Percentiles rank a stretch among this genome's conserved stretches.
Evolutionary conservation across 495 filamentous ascomycete genomes (phyloP).

Genomic region (Lophiostoma macrostomum): DNA sequence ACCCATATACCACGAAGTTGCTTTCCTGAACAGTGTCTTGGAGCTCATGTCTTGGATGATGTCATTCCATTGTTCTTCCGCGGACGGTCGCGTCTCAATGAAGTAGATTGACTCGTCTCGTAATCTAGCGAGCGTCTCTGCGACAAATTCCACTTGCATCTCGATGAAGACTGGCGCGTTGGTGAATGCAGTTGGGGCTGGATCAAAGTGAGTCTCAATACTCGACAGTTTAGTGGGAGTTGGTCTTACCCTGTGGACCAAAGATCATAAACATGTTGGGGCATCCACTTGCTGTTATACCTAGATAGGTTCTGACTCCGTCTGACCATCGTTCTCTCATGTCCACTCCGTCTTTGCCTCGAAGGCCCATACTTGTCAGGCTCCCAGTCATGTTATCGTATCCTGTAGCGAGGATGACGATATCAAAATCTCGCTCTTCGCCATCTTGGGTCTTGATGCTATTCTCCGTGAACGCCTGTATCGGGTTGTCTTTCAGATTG

Average conservation of each 20-base stretch:
- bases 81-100: constrained; percentile 28
- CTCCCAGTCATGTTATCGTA: constrained; percentile 30
- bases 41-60: constrained; percentile 11
- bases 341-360: constrained; percentile 22
- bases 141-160: constrained; percentile 28
- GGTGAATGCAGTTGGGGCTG: constrained; percentile 34
- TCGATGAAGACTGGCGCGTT: constrained; percentile 33
- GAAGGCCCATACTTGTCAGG: constrained; percentile 24
- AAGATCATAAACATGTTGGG: constrained; percentile 31
- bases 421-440: constrained; percentile 23
- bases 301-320: constrained; percentile 26
- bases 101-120: constrained; percentile 3
- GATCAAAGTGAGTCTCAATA: no score
- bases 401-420: constrained; percentile 28
- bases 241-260: no score
- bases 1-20: constrained; percentile 33
- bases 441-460: constrained; percentile 16
- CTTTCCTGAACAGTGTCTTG: constrained; percentile 26
- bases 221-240: no score
- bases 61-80: constrained; percentile 33
- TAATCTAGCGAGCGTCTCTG: constrained; percentile 23
- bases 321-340: constrained; percentile 27
- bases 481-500: constrained; percentile 10
- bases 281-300: constrained; percentile 27
- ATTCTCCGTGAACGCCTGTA: constrained; percentile 15